Conservation (phyloP, 2,329 filamentous ascomycete species). For the Trichophyton simii region DNA sequence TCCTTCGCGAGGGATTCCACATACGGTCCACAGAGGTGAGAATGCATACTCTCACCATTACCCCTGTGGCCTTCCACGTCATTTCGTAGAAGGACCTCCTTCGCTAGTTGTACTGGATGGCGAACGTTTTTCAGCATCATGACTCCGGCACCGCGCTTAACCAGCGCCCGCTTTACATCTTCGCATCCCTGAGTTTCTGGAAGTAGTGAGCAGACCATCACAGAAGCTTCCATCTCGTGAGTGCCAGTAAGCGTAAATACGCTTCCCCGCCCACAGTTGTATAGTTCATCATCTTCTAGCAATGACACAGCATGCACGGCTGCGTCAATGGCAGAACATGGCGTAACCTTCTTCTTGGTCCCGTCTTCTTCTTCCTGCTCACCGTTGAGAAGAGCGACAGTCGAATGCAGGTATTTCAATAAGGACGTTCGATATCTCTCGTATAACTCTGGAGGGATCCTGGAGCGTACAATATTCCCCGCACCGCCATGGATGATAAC, state of each 20-base stretch:
- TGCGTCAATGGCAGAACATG: constrained; percentile 52
- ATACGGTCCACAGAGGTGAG: constrained; percentile 53
- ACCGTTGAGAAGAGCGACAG: constrained; percentile 28
- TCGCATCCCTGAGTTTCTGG: constrained; percentile 1
- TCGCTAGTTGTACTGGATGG: constrained; percentile 65
- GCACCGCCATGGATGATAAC: constrained; percentile 63
- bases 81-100: constrained; percentile 49
- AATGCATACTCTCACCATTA: constrained; percentile 40
- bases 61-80: constrained; percentile 41
- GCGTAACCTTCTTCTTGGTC: not conserved
- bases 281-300: constrained; percentile 68
- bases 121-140: constrained; percentile 61
- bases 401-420: constrained; percentile 45
- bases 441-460: constrained; percentile 48
- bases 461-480: constrained; percentile 52
- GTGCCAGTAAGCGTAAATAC: constrained; percentile 74
- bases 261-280: constrained; percentile 73
- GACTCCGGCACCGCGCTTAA: constrained; percentile 67
- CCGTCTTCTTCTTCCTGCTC: not conserved
- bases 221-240: constrained; percentile 73
- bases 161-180: constrained; percentile 37
- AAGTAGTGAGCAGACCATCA: constrained; percentile 57
- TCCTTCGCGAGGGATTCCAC: constrained; percentile 55
- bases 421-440: constrained; percentile 48
- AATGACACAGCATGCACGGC: constrained; percentile 62